Evolutionary conservation across 2,329 filamentous ascomycete species (phyloP).

Genomic region (Paecilomyces formosus): DNA sequence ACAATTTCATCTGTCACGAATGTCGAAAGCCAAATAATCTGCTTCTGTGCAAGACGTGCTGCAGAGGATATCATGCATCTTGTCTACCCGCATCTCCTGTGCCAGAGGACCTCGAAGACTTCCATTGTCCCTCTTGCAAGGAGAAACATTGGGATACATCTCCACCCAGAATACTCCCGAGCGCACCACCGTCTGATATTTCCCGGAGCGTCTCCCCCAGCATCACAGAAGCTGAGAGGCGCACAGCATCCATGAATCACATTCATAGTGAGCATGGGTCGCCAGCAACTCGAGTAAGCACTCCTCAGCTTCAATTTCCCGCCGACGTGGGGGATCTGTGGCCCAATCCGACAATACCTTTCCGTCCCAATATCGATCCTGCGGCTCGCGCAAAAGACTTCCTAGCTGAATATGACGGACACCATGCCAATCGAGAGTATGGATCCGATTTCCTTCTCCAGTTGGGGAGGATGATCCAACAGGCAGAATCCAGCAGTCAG

Average conservation of each 20-base stretch:
- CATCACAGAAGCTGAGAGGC: neutral
- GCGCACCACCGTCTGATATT: conserved; percentile 3
- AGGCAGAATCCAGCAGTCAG: conserved; percentile 13
- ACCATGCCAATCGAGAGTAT: conserved; percentile 7
- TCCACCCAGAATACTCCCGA: conserved; percentile 8
- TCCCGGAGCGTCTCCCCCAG: conserved; percentile 8
- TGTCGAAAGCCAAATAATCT: conserved; percentile 19
- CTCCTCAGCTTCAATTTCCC: neutral
- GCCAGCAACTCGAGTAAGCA: neutral
- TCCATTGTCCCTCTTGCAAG: conserved; percentile 20
- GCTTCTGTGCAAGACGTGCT: conserved; percentile 21
- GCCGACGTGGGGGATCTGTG: neutral
- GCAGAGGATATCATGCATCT: conserved; percentile 21
- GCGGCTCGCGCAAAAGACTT: conserved; percentile 9
- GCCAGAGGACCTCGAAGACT: conserved; percentile 4
- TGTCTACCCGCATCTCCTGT: conserved; percentile 11
- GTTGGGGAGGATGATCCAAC: conserved; percentile 14
- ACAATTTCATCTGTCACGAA: conserved; percentile 21
- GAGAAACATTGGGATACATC: conserved; percentile 14
- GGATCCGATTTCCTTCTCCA: conserved; percentile 13
- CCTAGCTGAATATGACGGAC: conserved; percentile 6
- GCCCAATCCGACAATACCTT: conserved; percentile 1
- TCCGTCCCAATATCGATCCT: conserved; percentile 6
- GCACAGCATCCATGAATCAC: neutral
- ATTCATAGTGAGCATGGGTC: neutral